Evolutionary conservation across 805 yeast genomes (phyloP).

Genomic region (Nakazawaea wickerhamii): DNA sequence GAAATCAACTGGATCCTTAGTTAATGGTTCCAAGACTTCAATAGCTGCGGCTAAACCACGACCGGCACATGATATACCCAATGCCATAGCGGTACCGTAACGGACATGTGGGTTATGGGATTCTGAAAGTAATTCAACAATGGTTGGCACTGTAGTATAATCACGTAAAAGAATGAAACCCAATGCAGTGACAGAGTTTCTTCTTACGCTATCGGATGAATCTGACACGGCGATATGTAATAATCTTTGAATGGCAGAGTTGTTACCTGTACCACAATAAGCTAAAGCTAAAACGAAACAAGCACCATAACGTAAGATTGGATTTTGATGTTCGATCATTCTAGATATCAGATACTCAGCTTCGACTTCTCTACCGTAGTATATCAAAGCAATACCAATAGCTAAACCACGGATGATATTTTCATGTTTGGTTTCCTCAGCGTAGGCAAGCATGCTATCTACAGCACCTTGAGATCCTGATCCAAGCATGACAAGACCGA

Average conservation of each 20-base stretch:
- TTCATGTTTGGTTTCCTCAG: constrained; percentile 94
- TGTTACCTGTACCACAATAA: constrained; percentile 93
- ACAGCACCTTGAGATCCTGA: constrained; percentile 66
- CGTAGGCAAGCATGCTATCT: constrained; percentile 82
- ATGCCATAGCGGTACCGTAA: constrained; percentile 95
- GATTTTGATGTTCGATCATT: constrained; percentile 68
- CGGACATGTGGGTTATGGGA: constrained; percentile 98
- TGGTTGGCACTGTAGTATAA: constrained; percentile 88
- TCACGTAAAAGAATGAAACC: constrained; percentile 91
- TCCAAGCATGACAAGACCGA: constrained; percentile 95
- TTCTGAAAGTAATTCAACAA: constrained; percentile 87
- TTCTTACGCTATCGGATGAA: constrained; percentile 92
- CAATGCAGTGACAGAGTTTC: constrained; percentile 88
- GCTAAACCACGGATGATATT: constrained; percentile 92
- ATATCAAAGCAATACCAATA: constrained; percentile 80
- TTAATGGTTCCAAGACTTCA: constrained; percentile 86
- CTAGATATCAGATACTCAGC: constrained; percentile 66
- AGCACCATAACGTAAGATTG: constrained; percentile 92
- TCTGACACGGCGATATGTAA: constrained; percentile 95
- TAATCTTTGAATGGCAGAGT: constrained; percentile 76
- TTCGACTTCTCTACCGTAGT: constrained; percentile 78
- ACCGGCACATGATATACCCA: constrained; percentile 97
- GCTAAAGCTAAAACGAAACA: constrained; percentile 92
- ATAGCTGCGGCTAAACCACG: constrained; percentile 83
- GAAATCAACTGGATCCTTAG: constrained; percentile 92